A percentile compares a stretch with the other conserved stretches of the same genome.
These are phyloP conservation scores for Chiua sp. DNA, from an alignment of 1,284 basidiomycete genomes.

Conservation along the genomic window DNA sequence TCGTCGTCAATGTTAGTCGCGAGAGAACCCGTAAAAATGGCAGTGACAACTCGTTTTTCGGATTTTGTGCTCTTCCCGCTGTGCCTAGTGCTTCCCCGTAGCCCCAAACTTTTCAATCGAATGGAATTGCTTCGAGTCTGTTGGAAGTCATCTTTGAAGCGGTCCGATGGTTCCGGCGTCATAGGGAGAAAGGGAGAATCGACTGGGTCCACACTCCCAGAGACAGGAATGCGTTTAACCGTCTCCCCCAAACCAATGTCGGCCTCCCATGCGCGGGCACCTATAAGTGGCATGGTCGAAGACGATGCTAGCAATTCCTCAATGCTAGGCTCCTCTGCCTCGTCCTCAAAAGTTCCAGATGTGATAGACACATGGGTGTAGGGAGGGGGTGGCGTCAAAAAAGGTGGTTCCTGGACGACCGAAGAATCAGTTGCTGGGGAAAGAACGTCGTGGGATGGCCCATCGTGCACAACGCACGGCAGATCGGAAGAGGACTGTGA, in stretches of 20 bases:
- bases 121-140: background rate
- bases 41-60: constrained; percentile 34
- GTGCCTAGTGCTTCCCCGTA: constrained; percentile 8
- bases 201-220: background rate
- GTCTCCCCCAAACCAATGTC: constrained; percentile 34
- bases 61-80: constrained; percentile 7
- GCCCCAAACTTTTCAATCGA: background rate
- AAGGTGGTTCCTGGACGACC: constrained; percentile 4
- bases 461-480: background rate
- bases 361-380: constrained; percentile 6
- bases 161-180: background rate
- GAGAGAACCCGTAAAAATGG: constrained; percentile 35
- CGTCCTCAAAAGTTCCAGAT: background rate
- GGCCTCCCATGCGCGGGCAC: constrained; percentile 37
- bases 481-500: background rate
- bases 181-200: background rate
- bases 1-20: background rate
- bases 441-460: background rate
- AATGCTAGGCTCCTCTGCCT: constrained; percentile 35
- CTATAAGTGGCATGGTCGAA: constrained; percentile 21
- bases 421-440: constrained; percentile 4
- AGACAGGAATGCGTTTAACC: constrained; percentile 31
- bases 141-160: background rate
- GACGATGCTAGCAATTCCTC: constrained; percentile 35
- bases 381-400: constrained; percentile 22